Evolutionary conservation across 495 filamentous ascomycete genomes (phyloP).

Genomic region (Amniculicola lignicola): DNA sequence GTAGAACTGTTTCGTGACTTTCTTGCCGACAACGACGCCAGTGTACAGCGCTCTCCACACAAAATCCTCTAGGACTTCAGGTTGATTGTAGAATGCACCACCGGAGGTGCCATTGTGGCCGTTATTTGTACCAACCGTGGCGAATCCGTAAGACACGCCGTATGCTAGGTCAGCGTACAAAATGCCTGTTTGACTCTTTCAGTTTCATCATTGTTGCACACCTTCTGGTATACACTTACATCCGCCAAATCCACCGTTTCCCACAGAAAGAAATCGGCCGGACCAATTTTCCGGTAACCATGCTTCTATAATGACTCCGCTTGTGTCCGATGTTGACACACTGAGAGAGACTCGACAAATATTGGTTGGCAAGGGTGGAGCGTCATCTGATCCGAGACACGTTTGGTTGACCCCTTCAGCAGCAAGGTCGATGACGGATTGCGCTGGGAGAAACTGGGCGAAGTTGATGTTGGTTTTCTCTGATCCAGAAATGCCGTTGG

Average conservation of each 20-base stretch:
- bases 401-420: conserved; percentile 49
- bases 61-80: conserved; percentile 53
- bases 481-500: conserved; percentile 12
- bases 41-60: conserved; percentile 44
- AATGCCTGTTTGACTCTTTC: too few relatives aligned
- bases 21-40: conserved; percentile 43
- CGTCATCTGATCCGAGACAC: conserved; percentile 42
- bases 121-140: conserved; percentile 47
- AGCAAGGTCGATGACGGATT: conserved; percentile 50
- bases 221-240: too few relatives aligned
- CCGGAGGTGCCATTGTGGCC: conserved; percentile 57
- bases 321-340: conserved; percentile 53
- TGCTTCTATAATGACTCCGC: conserved; percentile 54
- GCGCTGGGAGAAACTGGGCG: conserved; percentile 44
- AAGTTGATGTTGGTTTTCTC: conserved; percentile 24
- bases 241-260: conserved; percentile 39
- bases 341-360: conserved; percentile 57
- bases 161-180: conserved; percentile 37
- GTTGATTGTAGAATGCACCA: conserved; percentile 50
- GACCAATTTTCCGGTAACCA: conserved; percentile 54
- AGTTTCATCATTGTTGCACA: too few relatives aligned
- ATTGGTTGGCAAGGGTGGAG: conserved; percentile 47
- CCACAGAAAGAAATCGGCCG: conserved; percentile 36
- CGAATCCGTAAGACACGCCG: conserved; percentile 49
- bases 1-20: conserved; percentile 51